These are phyloP conservation scores for Nicotiana sylvestris DNA, from an alignment of 257 asterid genomes.

Conservation along the genomic window DNA sequence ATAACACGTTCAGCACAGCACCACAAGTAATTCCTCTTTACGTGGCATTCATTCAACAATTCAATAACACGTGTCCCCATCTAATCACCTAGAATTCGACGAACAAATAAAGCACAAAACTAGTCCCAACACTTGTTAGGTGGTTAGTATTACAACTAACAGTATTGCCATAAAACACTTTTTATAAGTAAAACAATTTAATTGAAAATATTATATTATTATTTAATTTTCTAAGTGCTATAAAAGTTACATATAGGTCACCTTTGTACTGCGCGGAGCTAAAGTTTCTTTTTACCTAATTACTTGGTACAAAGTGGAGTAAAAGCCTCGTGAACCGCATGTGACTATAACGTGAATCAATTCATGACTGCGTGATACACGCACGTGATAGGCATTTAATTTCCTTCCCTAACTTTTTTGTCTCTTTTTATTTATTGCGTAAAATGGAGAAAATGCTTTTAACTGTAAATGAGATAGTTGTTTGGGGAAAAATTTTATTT, in stretches of 20 bases:
- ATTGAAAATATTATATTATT: not conserved
- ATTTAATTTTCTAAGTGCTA: not conserved
- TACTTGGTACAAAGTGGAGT: not conserved
- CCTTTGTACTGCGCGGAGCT: too few relatives aligned
- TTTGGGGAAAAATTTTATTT: not conserved
- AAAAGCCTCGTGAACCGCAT: not conserved
- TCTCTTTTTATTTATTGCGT: not conserved
- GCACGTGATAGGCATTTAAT: constrained; percentile 16
- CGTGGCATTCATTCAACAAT: not conserved
- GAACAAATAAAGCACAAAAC: not conserved
- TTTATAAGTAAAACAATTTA: not conserved
- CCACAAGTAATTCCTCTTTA: not conserved
- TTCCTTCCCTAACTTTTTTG: not conserved
- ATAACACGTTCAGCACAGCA: not conserved
- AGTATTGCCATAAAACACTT: not conserved
- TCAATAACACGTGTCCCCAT: not conserved
- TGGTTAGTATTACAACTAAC: not conserved
- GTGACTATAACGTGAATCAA: constrained; percentile 3
- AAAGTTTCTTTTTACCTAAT: not conserved
- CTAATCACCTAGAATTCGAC: not conserved
- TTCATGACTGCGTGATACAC: not conserved
- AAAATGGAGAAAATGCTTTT: not conserved
- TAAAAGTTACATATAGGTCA: too few relatives aligned
- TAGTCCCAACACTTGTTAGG: not conserved
- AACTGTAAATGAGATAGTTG: not conserved